Evolutionary conservation across 352 stramenopile species (phyloP), one percentile per base, ranked within the genome.

Genomic region (Globisporangium cystogenes): DNA sequence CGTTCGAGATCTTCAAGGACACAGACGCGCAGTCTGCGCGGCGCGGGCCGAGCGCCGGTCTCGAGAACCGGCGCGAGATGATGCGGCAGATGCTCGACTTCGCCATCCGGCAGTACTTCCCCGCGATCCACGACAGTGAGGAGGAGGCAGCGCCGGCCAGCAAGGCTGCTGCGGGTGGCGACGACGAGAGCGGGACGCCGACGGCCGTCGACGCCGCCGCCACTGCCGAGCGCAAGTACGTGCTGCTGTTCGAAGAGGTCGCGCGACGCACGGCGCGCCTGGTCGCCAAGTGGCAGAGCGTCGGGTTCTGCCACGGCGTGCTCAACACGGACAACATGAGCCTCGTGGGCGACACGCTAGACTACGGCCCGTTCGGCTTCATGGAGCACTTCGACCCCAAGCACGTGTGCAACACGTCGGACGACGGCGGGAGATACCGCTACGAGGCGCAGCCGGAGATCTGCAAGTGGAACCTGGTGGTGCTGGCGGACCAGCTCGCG

Each of bases 1-100:
- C 92, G 60, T 95, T 99, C 47, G 95, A 99, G 69, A 84, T 98
- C 56, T 98, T 98, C 70, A 96, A 95, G 55, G 58, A 70, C 14
- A 69, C 67, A 35, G 85, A 96, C 48, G 21, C 66, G 8, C 50
- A 12, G 37, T 43, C 37, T 99, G 95, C 83, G 97, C 60, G 79
- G 82, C 82, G 95, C 21, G 94, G 93, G 1, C 81, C 76, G 4
- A 87, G 78, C 53, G 76, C 92, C 11, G 74, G 86, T 14, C 53
- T 87, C 36, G 92, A 79, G 2, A 68, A 60, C 42, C 67, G 85
- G 41, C 82, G 76, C 12, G 76, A 69, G 7, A 85, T 90, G 7
- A 21, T 89, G 20, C 65, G 89, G 10, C 87, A 97, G 44, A 66
- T 92, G 59, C 96, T 97, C 53, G 97, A 97, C 68, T 68, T 89